Conservation (phyloP, 2,329 filamentous ascomycete genomes). For the Pseudonectria foliicola region DNA sequence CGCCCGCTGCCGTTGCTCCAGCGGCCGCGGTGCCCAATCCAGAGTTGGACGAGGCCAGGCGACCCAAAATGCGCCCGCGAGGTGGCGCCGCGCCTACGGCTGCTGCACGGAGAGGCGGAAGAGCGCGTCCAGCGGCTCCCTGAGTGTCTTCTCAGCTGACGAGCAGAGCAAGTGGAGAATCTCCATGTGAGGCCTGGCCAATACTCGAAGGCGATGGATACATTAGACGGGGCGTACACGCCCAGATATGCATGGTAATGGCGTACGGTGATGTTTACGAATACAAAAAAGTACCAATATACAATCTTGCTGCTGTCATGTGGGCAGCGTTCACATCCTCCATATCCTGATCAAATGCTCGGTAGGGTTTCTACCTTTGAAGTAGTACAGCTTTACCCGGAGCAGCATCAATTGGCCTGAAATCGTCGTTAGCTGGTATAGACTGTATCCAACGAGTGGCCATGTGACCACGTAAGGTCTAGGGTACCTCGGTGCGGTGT, state of each 20-base stretch:
- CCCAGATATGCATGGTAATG: slow-evolving; percentile 14
- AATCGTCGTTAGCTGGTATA: no score
- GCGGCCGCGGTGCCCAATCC: slow-evolving; percentile 8
- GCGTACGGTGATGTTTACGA: slow-evolving; percentile 7
- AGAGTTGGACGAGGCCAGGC: slow-evolving; percentile 21
- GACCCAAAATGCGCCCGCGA: slow-evolving; percentile 19
- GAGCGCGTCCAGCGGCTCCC: slow-evolving; percentile 17
- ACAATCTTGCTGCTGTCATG: no score
- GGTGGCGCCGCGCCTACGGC: slow-evolving; percentile 16
- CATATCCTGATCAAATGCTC: no score
- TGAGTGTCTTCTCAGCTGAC: slow-evolving; percentile 11
- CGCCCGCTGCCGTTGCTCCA: slow-evolving; percentile 11
- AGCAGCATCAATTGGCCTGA: no score
- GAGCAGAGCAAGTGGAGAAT: slow-evolving; percentile 1
- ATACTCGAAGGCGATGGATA: neutral
- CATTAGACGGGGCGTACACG: neutral
- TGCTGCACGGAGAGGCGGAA: slow-evolving; percentile 22
- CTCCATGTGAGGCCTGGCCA: neutral
- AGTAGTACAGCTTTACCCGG: no score
- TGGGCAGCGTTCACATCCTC: no score
- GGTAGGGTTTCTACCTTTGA: no score
- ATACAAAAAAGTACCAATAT: no score
- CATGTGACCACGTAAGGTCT: no score
- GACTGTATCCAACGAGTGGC: no score
- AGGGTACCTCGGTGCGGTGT: no score